These are phyloP conservation scores for Rhizopogon vulgaris DNA, from an alignment of 768 basidiomycete genomes.

Conservation along the genomic window DNA sequence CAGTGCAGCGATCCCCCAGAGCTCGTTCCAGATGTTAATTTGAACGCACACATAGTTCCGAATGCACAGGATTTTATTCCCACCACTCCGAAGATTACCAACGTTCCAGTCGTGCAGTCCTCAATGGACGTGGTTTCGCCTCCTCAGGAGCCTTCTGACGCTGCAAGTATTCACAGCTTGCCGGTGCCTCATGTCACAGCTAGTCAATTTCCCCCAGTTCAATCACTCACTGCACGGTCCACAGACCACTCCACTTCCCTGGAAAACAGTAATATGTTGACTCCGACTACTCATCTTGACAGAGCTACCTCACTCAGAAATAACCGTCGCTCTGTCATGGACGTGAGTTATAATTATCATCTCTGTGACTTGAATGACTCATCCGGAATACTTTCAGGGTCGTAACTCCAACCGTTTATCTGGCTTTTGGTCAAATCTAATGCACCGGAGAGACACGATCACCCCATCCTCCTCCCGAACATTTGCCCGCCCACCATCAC, in stretches of 20 bases:
- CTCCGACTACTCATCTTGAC: conserved; percentile 7
- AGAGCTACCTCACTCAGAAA: conserved; percentile 32
- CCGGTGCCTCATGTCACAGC: conserved; percentile 47
- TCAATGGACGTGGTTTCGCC: conserved; percentile 30
- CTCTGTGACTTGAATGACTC: conserved; percentile 4
- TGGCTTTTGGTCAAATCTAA: conserved; percentile 78
- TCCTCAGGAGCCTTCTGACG: conserved; percentile 38
- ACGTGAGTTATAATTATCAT: conserved; percentile 35
- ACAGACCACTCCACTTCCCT: conserved; percentile 24
- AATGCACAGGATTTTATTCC: conserved; percentile 14
- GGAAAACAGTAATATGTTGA: conserved; percentile 3
- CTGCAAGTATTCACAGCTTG: conserved; percentile 54
- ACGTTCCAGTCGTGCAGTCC: conserved; percentile 24
- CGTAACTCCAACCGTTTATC: conserved; percentile 72
- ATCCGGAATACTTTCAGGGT: conserved; percentile 27
- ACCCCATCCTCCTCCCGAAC: conserved; percentile 21
- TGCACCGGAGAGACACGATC: conserved; percentile 59
- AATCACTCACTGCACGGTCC: conserved; percentile 14
- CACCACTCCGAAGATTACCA: conserved; percentile 20
- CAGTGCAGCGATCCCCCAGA: conserved; percentile 33
- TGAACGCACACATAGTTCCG: conserved; percentile 20
- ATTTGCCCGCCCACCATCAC: conserved; percentile 17
- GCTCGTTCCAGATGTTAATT: conserved; percentile 23
- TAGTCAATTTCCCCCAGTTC: conserved; percentile 27
- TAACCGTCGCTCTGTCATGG: conserved; percentile 49